Evolutionary conservation across 2,329 filamentous ascomycete genomes (phyloP).

Genomic region (Byssoonygena ceratinophila): DNA sequence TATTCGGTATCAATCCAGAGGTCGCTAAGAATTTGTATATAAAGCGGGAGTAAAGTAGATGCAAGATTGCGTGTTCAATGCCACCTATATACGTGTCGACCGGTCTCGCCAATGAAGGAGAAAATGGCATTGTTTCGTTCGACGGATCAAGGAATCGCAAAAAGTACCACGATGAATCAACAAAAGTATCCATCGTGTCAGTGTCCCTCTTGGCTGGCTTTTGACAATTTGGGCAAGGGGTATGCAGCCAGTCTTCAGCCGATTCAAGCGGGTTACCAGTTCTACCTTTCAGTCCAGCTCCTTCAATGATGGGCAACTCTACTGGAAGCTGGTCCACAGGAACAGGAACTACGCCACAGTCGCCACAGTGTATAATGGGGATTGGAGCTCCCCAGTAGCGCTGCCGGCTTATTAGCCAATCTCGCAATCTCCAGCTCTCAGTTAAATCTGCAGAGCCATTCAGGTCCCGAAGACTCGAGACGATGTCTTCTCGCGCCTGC

Average conservation of each 20-base stretch:
- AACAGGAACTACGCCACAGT: slow-evolving; percentile 70
- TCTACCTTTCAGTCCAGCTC: slow-evolving; percentile 57
- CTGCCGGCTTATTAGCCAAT: slow-evolving; percentile 89
- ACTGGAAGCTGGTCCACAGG: slow-evolving; percentile 68
- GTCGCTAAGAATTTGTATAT: slow-evolving; percentile 74
- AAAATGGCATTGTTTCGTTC: slow-evolving; percentile 53
- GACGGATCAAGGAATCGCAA: slow-evolving; percentile 53
- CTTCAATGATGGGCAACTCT: slow-evolving; percentile 56
- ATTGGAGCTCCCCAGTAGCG: slow-evolving; percentile 88
- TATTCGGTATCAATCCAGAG: slow-evolving; percentile 25
- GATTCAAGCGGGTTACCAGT: slow-evolving; percentile 67
- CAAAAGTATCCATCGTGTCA: slow-evolving; percentile 94
- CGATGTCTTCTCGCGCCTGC: slow-evolving; percentile 51
- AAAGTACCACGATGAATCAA: slow-evolving; percentile 92
- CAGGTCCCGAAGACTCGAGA: slow-evolving; percentile 40
- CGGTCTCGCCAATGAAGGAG: slow-evolving; percentile 49
- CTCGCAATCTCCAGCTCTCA: slow-evolving; percentile 68
- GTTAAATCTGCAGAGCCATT: slow-evolving; percentile 51
- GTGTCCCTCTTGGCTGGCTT: slow-evolving; percentile 67
- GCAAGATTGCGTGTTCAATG: slow-evolving; percentile 81
- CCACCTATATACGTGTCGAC: slow-evolving; percentile 86
- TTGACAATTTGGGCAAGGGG: slow-evolving; percentile 59
- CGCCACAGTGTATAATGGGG: slow-evolving; percentile 69
- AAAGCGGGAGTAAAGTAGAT: slow-evolving; percentile 80
- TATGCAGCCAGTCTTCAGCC: slow-evolving; percentile 62